These are phyloP conservation scores for Apocynum venetum DNA, from an alignment of 257 asterid genomes.

Conservation along the genomic window DNA sequence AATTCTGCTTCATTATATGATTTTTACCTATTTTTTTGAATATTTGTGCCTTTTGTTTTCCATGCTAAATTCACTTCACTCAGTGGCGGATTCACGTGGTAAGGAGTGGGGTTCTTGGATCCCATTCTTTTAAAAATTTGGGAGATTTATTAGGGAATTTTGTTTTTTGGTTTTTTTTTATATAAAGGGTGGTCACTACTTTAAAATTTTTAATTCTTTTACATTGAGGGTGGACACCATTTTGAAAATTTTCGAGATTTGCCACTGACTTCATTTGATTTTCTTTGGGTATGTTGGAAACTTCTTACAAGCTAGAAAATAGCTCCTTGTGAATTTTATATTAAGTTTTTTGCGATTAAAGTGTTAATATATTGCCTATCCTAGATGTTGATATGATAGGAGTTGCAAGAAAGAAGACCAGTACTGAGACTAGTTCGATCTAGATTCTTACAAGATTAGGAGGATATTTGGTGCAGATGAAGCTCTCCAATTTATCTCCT, in stretches of 20 bases:
- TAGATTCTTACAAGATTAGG: neutral
- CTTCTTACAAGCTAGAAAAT: neutral
- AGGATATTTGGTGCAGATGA: neutral
- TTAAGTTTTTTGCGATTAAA: neutral
- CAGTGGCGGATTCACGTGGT: no score
- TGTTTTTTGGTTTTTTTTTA: no score
- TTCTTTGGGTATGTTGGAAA: neutral
- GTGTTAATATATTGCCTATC: neutral
- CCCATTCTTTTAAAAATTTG: no score
- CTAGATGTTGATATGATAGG: no score
- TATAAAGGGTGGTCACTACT: no score
- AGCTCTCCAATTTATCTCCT: neutral
- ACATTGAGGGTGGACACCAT: no score
- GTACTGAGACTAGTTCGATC: neutral
- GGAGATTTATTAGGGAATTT: no score
- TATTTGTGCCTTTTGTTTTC: neutral
- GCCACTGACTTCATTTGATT: no score
- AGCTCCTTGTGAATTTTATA: neutral
- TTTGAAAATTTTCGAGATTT: no score
- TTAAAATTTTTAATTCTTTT: no score
- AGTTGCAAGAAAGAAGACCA: neutral
- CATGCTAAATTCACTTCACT: neutral
- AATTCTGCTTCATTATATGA: neutral
- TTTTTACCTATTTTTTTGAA: neutral
- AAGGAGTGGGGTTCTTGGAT: no score